phyloP scores from a whole-genome alignment of 139 green algal genomes.

The Tetraselmis chui region DNA sequence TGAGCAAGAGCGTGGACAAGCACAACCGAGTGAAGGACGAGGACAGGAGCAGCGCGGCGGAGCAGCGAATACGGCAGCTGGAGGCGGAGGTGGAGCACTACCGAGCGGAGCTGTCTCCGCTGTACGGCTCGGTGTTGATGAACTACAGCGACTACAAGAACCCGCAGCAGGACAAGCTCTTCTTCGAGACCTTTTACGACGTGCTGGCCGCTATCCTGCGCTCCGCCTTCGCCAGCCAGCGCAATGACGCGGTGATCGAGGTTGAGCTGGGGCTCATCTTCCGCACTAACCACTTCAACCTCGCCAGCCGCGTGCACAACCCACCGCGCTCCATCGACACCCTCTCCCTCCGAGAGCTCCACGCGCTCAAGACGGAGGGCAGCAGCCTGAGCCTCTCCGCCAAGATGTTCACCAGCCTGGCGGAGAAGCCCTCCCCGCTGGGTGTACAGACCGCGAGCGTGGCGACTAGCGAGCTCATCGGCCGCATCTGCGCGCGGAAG shows the following conservation, averaged over 20 bases:
- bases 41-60: slow-evolving; percentile 1
- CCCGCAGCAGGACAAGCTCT: slow-evolving; percentile 25
- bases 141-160: slow-evolving; percentile 25
- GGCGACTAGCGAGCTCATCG: not conserved
- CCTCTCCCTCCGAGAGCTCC: slow-evolving; percentile 56
- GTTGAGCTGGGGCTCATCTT: slow-evolving; percentile 21
- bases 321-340: slow-evolving; percentile 54
- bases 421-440: slow-evolving; percentile 15
- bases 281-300: slow-evolving; percentile 45
- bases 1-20: slow-evolving; percentile 13
- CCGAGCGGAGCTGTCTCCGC: slow-evolving; percentile 6
- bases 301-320: slow-evolving; percentile 27
- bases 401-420: slow-evolving; percentile 44
- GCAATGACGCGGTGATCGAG: slow-evolving; percentile 37
- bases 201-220: slow-evolving; percentile 17
- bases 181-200: slow-evolving; percentile 39
- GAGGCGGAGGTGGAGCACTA: not conserved
- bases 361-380: slow-evolving; percentile 55
- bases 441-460: not conserved
- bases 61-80: not conserved
- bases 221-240: slow-evolving; percentile 20
- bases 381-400: slow-evolving; percentile 48
- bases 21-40: slow-evolving; percentile 7
- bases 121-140: slow-evolving; percentile 15
- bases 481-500: not conserved